Evolutionary conservation across 352 stramenopile species (phyloP), one percentile per base, ranked within the genome.

Genomic region (Pythium apleroticum): DNA sequence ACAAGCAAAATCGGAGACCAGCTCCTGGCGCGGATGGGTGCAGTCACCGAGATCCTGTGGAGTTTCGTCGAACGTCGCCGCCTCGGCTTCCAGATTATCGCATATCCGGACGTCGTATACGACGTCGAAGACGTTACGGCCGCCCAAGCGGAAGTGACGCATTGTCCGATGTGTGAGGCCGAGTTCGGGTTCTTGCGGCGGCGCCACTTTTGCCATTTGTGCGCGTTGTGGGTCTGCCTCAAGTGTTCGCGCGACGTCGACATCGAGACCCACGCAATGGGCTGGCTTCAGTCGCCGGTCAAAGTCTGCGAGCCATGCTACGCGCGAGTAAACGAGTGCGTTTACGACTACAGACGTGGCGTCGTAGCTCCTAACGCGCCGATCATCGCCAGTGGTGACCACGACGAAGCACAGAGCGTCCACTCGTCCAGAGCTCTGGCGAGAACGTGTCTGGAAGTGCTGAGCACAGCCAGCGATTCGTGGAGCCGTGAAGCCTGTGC

Each of bases 161-260:
- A 60, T 20, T 90, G 81, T 39, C 71, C 74, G 22, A 64, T 73
- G 19, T 88, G 78, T 63, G 74, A 69, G 30, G 65, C 46, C 9
- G 68, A 75, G 9, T 88, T 88, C 50, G 73, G 60, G 15, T 71
- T 88, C 55, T 63, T 87, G 20, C 75, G 79, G 10, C 75, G 73
- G 52, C 76, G 71, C 53, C 61, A 85, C 55, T 84, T 88, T 19
- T 90, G 81, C 70, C 67, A 77, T 27, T 41, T 88, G 11, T 90
- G 81, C 62, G 69, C 71, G 17, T 70, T 81, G 54, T 84, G 82
- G 55, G 79, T 72, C 6, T 90, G 81, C 45, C 58, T 72, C 57
- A 86, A 83, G 63, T 90, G 81, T 68, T 84, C 76, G 12, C 57
- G 56, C 11, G 7, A 81, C 6, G 70, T 79, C 39, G 73, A 75